phyloP scores from a whole-genome alignment of 805 yeast genomes.

The Pichia gijzeniarum region DNA sequence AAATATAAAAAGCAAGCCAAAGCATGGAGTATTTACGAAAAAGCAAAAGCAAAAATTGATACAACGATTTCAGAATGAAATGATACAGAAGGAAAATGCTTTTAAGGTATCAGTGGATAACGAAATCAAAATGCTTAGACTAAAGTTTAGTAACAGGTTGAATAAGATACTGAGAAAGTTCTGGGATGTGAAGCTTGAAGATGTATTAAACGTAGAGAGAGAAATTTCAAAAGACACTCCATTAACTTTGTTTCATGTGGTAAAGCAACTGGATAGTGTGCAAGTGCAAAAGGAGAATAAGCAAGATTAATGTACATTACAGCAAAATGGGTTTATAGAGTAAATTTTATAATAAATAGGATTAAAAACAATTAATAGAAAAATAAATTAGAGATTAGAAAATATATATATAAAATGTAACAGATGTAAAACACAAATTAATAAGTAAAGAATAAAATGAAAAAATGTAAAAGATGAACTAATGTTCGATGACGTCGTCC shows the following conservation, averaged over 20 bases:
- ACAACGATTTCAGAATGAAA: constrained; percentile 21
- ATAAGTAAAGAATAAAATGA: constrained; percentile 1
- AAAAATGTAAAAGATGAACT: neutral
- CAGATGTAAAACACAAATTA: neutral
- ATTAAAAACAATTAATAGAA: no score
- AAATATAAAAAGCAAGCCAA: neutral
- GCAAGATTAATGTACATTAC: neutral
- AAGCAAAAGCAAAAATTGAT: constrained; percentile 35
- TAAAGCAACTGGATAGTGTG: constrained; percentile 21
- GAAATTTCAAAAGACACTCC: constrained; percentile 26
- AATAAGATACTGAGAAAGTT: constrained; percentile 43
- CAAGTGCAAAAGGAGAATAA: constrained; percentile 1
- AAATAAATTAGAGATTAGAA: neutral
- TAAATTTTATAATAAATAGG: no score
- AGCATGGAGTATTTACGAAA: constrained; percentile 21
- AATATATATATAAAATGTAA: neutral
- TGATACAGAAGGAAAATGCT: constrained; percentile 15
- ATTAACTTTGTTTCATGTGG: constrained; percentile 24
- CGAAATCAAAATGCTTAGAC: constrained; percentile 24
- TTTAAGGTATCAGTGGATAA: constrained; percentile 15
- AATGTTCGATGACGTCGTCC: constrained; percentile 80
- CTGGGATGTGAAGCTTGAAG: constrained; percentile 41
- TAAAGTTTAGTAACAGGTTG: constrained; percentile 36
- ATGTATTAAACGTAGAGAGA: constrained; percentile 41
- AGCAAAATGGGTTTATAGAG: no score